Conservation (phyloP, 257 asterid genomes). For the Verbascum thapsus region DNA sequence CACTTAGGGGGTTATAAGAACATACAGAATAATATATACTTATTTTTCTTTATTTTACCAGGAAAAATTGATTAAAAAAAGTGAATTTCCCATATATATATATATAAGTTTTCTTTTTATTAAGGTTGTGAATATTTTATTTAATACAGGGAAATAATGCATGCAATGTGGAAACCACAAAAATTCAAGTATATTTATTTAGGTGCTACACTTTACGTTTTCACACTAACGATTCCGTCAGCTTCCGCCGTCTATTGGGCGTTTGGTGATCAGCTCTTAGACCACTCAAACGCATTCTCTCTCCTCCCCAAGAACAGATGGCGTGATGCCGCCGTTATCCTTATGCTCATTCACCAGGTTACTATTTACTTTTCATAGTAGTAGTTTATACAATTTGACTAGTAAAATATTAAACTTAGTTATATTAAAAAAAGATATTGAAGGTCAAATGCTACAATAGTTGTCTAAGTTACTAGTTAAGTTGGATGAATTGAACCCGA, state of each 20-base stretch:
- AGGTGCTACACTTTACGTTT: conserved; percentile 79
- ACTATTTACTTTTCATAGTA: not conserved
- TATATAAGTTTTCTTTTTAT: no score
- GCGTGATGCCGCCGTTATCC: conserved; percentile 90
- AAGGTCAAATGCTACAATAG: no score
- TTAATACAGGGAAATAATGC: conserved; percentile 87
- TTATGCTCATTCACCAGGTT: conserved; percentile 97
- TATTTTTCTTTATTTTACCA: no score
- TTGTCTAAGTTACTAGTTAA: no score
- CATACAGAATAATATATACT: no score
- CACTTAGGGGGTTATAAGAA: conserved; percentile 40
- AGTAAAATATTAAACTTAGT: no score
- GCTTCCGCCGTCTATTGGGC: conserved; percentile 97
- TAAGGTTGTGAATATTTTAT: no score
- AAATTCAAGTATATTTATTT: conserved; percentile 91
- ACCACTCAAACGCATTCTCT: conserved; percentile 84
- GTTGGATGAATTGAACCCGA: no score
- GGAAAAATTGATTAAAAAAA: no score
- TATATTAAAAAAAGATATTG: no score
- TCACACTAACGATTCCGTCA: conserved; percentile 87
- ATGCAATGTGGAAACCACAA: conserved; percentile 98
- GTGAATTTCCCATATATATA: no score
- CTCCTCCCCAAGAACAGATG: conserved; percentile 68
- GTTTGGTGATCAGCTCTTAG: conserved; percentile 78
- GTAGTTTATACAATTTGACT: no score